Base-by-base conservation (phyloP, 306 rosid genomes). In the Quercus robur region DNA sequence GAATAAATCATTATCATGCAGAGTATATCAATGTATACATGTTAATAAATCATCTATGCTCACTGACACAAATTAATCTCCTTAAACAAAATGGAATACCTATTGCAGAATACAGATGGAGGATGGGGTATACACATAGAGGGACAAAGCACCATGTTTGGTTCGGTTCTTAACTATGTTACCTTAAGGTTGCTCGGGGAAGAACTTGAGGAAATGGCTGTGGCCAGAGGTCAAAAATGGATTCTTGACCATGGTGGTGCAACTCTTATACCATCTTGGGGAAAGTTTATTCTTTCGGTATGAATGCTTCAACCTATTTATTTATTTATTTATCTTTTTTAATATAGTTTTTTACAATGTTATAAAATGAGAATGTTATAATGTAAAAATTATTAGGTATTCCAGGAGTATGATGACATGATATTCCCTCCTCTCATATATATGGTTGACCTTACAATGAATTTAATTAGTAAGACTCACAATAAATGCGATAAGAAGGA, bases 91-190 rank as follows among this genome's bases (percentile, higher is more conserved):
- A 33, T 33, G 38, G 38, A 33, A 33, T 33, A 33, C 38, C 38
- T 33, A 33, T 33, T 33, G 38, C 77, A 91, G 96, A 89, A 91
- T 67, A 86, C 87, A 80, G 96, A 91, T 83, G 93, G 96, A 26
- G 93, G 93, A 1, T 91, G 96, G 96, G 96, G 96, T 46, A 80
- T 91, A 30, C 96, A 91, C 74, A 86, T 89, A 49, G 96, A 89
- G 73, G 91, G 91, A 25, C 75, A 83, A 15, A 89, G 96, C 86
- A 87, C 96, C 14, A 89, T 91, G 91, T 91, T 91, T 76, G 93
- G 96, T 33, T 76, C 93, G 3, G 90, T 78, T 13, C 64, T 89
- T 33, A 33, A 33, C 38, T 33, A 33, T 33, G 38, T 33, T 33
- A 33, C 38, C 38, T 33, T 33, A 5, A 89, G 96, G 76, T 57